A percentile compares a stretch with the other conserved stretches of the same genome.
Evolutionary conservation across 805 yeast genomes (phyloP).

Genomic region (Hanseniaspora vineae): DNA sequence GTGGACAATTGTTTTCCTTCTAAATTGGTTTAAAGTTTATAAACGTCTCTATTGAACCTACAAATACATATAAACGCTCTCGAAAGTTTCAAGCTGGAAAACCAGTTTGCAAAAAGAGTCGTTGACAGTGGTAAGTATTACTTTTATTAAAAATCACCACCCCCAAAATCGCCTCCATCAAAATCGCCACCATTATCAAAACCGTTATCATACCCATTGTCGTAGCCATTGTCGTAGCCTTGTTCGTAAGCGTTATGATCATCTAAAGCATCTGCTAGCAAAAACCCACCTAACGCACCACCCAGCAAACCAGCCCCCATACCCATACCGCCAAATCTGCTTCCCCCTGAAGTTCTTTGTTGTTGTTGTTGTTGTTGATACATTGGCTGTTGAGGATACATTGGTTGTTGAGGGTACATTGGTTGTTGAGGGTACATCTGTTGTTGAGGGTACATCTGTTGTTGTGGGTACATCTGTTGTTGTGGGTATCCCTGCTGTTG

Average conservation of each 20-base stretch:
- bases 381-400: slow-evolving; percentile 1
- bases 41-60: too few relatives aligned
- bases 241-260: slow-evolving; percentile 17
- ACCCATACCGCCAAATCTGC: slow-evolving; percentile 23
- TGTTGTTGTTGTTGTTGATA: slow-evolving; percentile 1
- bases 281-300: slow-evolving; percentile 51
- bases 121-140: too few relatives aligned
- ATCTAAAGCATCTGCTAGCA: slow-evolving; percentile 33
- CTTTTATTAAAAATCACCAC: slow-evolving; percentile 12
- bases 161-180: slow-evolving; percentile 21
- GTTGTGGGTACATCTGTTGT: slow-evolving; percentile 11
- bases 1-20: too few relatives aligned
- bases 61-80: too few relatives aligned
- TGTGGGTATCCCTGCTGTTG: slow-evolving; percentile 7
- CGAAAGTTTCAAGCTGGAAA: too few relatives aligned
- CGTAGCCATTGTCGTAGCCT: slow-evolving; percentile 24
- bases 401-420: slow-evolving; percentile 4
- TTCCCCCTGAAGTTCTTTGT: slow-evolving; percentile 8
- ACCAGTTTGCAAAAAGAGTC: too few relatives aligned
- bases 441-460: slow-evolving; percentile 14
- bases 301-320: slow-evolving; percentile 38
- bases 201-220: slow-evolving; percentile 14
- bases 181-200: slow-evolving; percentile 17
- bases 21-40: too few relatives aligned
- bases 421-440: slow-evolving; percentile 8